A percentile compares a stretch with the other conserved stretches of the same genome.
Conservation (phyloP, 83 land plant species). For the Thuja plicata region DNA sequence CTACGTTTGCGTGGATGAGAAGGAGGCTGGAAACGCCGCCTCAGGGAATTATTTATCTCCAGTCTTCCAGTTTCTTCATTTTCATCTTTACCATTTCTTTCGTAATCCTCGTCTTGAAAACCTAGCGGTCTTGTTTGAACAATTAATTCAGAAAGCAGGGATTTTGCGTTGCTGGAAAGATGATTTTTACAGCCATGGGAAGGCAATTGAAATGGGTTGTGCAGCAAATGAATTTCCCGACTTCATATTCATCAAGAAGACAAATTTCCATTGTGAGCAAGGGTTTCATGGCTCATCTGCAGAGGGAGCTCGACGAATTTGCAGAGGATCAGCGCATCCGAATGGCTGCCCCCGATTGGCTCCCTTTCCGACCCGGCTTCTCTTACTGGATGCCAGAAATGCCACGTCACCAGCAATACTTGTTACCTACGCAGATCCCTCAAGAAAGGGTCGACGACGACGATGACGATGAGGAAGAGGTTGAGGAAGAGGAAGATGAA, state of each 20-base stretch:
- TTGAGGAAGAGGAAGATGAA: not conserved
- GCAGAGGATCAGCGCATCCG: not conserved
- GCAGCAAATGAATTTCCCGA: not conserved
- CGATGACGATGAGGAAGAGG: not conserved
- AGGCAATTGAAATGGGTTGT: not conserved
- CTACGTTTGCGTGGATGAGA: too few species aligned
- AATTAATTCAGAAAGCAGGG: not conserved
- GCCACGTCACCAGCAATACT: not conserved
- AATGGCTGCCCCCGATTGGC: not conserved
- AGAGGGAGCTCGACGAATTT: constrained; percentile 2
- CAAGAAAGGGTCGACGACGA: not conserved
- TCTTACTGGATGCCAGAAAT: not conserved
- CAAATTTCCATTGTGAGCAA: not conserved
- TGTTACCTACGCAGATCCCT: not conserved
- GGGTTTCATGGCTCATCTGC: not conserved
- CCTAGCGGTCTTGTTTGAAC: not conserved
- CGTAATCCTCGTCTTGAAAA: too few species aligned
- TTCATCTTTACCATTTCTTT: too few species aligned
- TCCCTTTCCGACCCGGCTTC: constrained; percentile 13
- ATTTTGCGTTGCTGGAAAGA: not conserved
- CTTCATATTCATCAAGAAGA: not conserved
- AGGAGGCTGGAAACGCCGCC: too few species aligned
- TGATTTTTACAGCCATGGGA: not conserved
- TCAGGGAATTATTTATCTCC: too few species aligned
- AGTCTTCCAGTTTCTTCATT: too few species aligned